Conservation (phyloP, 2,329 filamentous ascomycete species). For the Colletotrichum sp. region DNA sequence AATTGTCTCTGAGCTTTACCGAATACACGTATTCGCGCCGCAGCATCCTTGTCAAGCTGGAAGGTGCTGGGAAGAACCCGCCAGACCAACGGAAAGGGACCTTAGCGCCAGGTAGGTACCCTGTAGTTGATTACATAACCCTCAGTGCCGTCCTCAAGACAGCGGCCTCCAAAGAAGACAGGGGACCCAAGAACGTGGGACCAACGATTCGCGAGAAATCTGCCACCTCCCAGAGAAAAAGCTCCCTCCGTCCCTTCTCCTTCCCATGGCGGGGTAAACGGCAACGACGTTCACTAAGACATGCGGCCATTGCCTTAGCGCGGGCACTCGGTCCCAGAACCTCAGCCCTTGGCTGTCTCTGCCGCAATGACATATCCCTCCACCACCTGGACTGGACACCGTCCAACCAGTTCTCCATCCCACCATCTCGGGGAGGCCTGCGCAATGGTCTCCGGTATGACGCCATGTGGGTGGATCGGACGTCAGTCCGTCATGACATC, state of each 20-base stretch:
- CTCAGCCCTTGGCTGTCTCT: neutral
- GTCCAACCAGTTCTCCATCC: neutral
- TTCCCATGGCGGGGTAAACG: neutral
- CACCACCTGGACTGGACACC: neutral
- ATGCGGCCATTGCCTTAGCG: neutral
- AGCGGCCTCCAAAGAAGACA: neutral
- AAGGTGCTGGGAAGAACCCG: neutral
- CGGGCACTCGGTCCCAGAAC: neutral
- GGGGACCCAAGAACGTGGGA: neutral
- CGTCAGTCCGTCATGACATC: neutral
- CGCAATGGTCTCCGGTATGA: constrained; percentile 15
- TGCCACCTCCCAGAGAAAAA: neutral
- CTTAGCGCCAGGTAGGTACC: neutral
- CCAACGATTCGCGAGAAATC: neutral
- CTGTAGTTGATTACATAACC: neutral
- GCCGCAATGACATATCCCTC: neutral
- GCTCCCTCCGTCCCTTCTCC: neutral
- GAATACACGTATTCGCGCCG: neutral
- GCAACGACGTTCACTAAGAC: neutral
- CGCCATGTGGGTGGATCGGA: constrained; percentile 7
- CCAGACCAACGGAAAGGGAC: neutral
- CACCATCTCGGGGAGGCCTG: neutral
- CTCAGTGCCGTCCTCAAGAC: neutral
- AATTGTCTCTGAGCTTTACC: neutral
- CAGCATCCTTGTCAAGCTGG: neutral